These are phyloP conservation scores for Arthrinium phaeospermum DNA, from an alignment of 2,329 filamentous ascomycete genomes.

Conservation along the genomic window DNA sequence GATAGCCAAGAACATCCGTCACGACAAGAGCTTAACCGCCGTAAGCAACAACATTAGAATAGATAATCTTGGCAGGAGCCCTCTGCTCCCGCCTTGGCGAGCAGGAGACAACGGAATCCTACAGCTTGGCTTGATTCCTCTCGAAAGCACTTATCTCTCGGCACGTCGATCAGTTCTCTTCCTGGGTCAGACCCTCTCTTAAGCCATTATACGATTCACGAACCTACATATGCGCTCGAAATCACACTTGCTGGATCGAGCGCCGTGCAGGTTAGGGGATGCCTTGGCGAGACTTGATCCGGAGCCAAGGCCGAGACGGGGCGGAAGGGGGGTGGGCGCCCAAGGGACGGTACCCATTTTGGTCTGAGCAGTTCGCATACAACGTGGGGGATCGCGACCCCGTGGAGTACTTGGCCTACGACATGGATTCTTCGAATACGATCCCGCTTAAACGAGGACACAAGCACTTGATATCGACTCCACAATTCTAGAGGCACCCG, in stretches of 20 bases:
- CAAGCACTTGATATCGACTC: neutral
- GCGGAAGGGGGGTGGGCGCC: neutral
- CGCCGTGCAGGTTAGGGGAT: neutral
- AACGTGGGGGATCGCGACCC: neutral
- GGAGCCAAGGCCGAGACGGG: neutral
- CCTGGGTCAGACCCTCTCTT: neutral
- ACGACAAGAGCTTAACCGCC: neutral
- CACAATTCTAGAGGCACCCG: neutral
- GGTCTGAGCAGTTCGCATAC: neutral
- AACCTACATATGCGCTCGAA: neutral
- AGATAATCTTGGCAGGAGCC: neutral
- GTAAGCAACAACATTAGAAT: neutral
- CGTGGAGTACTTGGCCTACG: neutral
- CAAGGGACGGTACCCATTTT: neutral
- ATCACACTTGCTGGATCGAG: neutral
- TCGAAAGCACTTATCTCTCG: neutral
- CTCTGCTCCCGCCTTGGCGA: conserved; percentile 12
- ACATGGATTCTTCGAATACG: neutral
- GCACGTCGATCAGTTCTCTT: neutral
- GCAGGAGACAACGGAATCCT: neutral
- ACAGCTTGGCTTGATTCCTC: neutral
- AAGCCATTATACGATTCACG: neutral
- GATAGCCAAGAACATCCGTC: neutral
- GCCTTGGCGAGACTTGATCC: neutral
- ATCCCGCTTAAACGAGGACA: neutral